Conservation (phyloP, 108 stramenopile species). For the Pelagomonas calceolata region DNA sequence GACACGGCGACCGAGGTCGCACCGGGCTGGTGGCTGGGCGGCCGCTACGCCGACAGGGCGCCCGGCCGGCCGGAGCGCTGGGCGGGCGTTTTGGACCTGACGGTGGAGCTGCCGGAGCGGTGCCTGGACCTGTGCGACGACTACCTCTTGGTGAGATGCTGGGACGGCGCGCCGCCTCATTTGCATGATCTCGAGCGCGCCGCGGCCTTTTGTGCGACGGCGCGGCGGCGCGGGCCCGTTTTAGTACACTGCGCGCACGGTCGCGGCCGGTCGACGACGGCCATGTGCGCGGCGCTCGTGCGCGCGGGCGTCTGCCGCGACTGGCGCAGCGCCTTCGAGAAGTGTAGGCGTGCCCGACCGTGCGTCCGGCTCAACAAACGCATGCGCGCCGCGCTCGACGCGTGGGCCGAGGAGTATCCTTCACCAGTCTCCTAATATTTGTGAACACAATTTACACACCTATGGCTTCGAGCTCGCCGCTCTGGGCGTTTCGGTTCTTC, state of each 20-base stretch:
- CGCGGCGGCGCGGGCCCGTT: not conserved
- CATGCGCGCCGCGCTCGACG: slow-evolving; percentile 61
- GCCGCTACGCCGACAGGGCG: slow-evolving; percentile 5
- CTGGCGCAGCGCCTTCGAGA: slow-evolving; percentile 73
- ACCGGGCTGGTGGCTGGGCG: not conserved
- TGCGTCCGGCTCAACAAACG: slow-evolving; percentile 67
- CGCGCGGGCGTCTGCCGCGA: slow-evolving; percentile 60
- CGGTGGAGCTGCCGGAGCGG: slow-evolving; percentile 1
- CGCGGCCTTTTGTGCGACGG: not conserved
- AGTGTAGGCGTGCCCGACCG: slow-evolving; percentile 44
- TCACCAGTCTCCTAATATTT: no score
- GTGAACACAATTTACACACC: no score
- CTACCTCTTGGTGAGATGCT: not conserved
- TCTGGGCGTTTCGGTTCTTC: slow-evolving; percentile 47
- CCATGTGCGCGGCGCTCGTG: slow-evolving; percentile 19
- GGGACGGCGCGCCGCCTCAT: slow-evolving; percentile 6
- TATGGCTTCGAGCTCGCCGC: no score
- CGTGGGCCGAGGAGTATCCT: slow-evolving; percentile 55
- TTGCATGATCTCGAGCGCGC: not conserved
- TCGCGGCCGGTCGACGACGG: not conserved
- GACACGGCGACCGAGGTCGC: slow-evolving; percentile 1
- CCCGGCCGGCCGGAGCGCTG: not conserved
- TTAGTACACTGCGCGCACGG: slow-evolving; percentile 12
- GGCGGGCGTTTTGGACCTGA: not conserved
- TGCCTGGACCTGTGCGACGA: not conserved